Conservation (phyloP, 2,329 filamentous ascomycete species). For the Ceratocystis cubensis region DNA sequence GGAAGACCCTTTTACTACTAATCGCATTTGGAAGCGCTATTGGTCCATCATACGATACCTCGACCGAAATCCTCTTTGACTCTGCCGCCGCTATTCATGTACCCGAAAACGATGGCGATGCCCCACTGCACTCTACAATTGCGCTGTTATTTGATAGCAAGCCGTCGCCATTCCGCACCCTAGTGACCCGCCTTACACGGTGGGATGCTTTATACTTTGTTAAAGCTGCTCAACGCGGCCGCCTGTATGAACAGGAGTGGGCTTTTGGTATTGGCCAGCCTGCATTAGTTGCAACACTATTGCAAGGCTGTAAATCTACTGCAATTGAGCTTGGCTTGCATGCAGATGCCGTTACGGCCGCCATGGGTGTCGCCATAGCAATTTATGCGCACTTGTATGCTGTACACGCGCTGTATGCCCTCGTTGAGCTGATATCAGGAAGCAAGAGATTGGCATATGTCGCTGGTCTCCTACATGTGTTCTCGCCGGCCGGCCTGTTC, state of each 20-base stretch:
- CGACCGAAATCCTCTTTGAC: conserved; percentile 37
- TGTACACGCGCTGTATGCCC: conserved; percentile 57
- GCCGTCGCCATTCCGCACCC: conserved; percentile 15
- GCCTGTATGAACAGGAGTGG: conserved; percentile 73
- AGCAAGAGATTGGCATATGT: conserved; percentile 35
- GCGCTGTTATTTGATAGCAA: conserved; percentile 22
- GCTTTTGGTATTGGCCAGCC: conserved; percentile 53
- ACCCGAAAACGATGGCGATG: conserved; percentile 16
- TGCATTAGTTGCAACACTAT: conserved; percentile 20
- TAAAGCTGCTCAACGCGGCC: conserved; percentile 48
- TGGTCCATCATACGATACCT: conserved; percentile 65
- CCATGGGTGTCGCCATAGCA: conserved; percentile 54
- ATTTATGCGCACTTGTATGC: conserved; percentile 67
- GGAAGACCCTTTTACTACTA: conserved; percentile 56
- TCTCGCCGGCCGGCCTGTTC: conserved; percentile 83
- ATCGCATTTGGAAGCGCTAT: conserved; percentile 41
- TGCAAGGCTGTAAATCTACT: conserved; percentile 14
- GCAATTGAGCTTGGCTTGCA: conserved; percentile 18
- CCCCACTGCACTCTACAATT: conserved; percentile 20
- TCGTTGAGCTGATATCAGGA: conserved; percentile 54
- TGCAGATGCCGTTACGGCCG: conserved; percentile 23
- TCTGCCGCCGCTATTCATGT: conserved; percentile 33
- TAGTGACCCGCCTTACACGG: conserved; percentile 49
- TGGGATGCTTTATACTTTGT: conserved; percentile 77
- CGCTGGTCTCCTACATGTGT: conserved; percentile 60